Base-by-base conservation (phyloP, 2,329 filamentous ascomycete genomes). In the Hypoxylon sp. region DNA sequence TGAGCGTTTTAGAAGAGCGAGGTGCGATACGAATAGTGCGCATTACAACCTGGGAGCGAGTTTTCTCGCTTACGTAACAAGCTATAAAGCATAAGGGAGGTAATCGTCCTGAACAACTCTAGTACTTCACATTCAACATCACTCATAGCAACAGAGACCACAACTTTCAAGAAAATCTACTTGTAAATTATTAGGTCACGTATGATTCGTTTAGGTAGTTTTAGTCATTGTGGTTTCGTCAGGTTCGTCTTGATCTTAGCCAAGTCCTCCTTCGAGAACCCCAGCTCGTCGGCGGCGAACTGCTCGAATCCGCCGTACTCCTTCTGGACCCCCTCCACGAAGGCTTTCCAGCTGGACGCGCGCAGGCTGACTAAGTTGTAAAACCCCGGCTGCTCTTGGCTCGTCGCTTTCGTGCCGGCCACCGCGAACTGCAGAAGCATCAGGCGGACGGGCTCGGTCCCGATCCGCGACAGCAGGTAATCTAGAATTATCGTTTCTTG, bases 381-480 rank as follows among this genome's bases (percentile, higher is more conserved):
- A 68, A 87, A 84, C 1, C 84, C 84, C 0, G 83, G 81, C 30
- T 78, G 75, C 2, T 81, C 76, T 0, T 76, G 68, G 52, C 76
- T 74, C 24, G 71, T 68, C 17, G 76, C 73, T 6, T 77, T 76
- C 0, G 79, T 68, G 22, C 77, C 79, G 28, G 72, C 68, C 62
- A 79, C 70, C 11, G 82, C 79, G 56, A 80, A 81, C 4, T 73
- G 69, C 11, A 84, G 64, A 4, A 87, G 79, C 66, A 78, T 76
- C 60, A 81, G 79, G 19, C 84, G 81, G 6, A 80, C 82, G 24
- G 80, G 80, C 73, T 87, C 85, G 0, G 77, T 79, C 28, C 84
- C 84, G 63, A 87, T 78, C 26, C 85, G 79, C 8, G 84, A 85
- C 26, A 87, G 77, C 73, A 85, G 76, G 74, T 82, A 87, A 74